phyloP scores from a whole-genome alignment of 805 yeast genomes.

The Candida piceae region DNA sequence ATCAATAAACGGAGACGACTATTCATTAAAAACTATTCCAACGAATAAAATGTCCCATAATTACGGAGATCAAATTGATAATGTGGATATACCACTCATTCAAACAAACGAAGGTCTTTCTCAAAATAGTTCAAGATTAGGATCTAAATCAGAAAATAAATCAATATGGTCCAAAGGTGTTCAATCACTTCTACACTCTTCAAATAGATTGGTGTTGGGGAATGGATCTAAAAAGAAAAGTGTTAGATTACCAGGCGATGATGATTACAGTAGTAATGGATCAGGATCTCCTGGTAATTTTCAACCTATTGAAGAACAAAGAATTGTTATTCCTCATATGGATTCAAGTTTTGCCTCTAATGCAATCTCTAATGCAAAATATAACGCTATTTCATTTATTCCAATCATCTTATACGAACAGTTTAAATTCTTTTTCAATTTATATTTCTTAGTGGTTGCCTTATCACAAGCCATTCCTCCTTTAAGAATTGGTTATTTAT shows the following conservation, averaged over 20 bases:
- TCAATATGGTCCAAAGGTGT: constrained; percentile 30
- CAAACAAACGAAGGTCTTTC: constrained; percentile 9
- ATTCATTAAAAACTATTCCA: constrained; percentile 28
- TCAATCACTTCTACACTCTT: constrained; percentile 22
- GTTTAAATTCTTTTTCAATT: constrained; percentile 92
- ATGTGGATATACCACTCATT: constrained; percentile 24
- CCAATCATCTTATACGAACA: constrained; percentile 92
- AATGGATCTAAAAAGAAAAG: constrained; percentile 19
- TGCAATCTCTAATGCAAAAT: constrained; percentile 90
- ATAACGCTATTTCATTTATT: constrained; percentile 78
- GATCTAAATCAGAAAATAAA: constrained; percentile 17
- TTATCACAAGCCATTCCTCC: constrained; percentile 88
- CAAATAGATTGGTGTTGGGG: constrained; percentile 22
- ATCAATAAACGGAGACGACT: constrained; percentile 25
- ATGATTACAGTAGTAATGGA: constrained; percentile 5
- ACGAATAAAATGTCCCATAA: constrained; percentile 26
- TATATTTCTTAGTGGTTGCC: constrained; percentile 89
- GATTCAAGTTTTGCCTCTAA: constrained; percentile 49
- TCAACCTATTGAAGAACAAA: constrained; percentile 11
- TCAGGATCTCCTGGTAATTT: not conserved
- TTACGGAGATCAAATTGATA: constrained; percentile 18
- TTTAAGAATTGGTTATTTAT: constrained; percentile 85
- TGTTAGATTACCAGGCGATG: constrained; percentile 24
- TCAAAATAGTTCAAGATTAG: constrained; percentile 10
- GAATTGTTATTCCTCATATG: constrained; percentile 38